Evolutionary conservation across 257 asterid species (phyloP), one percentile per base, ranked within the genome.

Genomic region (Lithospermum erythrorhizon): DNA sequence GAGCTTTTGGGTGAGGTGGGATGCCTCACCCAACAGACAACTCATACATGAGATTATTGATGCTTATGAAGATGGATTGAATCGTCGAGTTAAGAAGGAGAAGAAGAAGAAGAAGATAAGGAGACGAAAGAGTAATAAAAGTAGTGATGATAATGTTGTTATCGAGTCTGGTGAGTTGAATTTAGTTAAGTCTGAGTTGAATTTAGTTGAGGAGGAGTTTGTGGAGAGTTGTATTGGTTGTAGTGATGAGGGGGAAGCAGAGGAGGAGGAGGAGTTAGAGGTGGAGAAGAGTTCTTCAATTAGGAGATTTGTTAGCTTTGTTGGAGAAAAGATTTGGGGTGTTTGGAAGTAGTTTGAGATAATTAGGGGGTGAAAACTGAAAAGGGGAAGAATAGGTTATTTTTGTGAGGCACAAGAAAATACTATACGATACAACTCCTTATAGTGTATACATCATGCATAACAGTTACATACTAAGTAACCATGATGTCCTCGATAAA

Each of bases 1-100:
- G 79, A 78, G 75, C 58, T 78, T 64, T 23, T 78, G 81, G 81
- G 61, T 67, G 41, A 72, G 56, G 57, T 78, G 83, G 83, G 79
- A 78, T 21, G 64, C 83, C 0, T 78, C 83, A 4, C 81, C 83
- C 0, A 78, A 78, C 52, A 72, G 74, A 22, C 81, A 78, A 48
- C 68, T 69, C 9, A 78, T 78, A 6, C 83, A 78, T 24, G 81
- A 78, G 61, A 70, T 75, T 4, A 72, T 75, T 1, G 83, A 78
- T 53, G 79, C 76, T 54, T 78, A 32, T 30, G 81, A 78, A 62
- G 78, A 70, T 24, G 73, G 69, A 53, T 58, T 70, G 23, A 14
- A 53, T 51, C 15, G 21, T 13, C 67, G 61, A 57, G 52, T n/a
- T 48, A 72, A 75, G 66, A 73, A 67, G 19, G 78, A 61, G 22